These are phyloP conservation scores for Colletotrichum australisinense DNA, from an alignment of 2,329 filamentous ascomycete species.

Conservation along the genomic window DNA sequence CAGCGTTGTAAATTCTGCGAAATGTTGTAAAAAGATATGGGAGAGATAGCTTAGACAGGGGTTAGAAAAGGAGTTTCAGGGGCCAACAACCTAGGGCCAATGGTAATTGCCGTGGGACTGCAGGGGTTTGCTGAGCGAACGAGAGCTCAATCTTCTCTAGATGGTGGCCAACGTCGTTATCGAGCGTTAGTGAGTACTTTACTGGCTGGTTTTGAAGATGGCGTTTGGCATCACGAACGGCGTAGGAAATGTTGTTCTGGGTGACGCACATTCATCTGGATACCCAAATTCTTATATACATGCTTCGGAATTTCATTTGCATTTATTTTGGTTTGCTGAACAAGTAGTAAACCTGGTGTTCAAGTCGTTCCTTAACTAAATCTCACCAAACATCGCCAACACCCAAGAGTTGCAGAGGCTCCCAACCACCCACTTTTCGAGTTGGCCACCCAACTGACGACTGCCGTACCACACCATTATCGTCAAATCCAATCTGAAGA, in stretches of 20 bases:
- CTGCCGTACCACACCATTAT: constrained; percentile 25
- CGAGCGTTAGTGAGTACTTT: constrained; percentile 39
- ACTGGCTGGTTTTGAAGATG: background rate
- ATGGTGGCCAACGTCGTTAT: constrained; percentile 39
- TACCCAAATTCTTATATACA: constrained; percentile 26
- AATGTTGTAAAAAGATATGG: constrained; percentile 17
- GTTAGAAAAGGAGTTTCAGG: constrained; percentile 33
- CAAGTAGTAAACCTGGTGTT: background rate
- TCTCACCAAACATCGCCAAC: constrained; percentile 35
- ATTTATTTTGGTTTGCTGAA: background rate
- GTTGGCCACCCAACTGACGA: constrained; percentile 33
- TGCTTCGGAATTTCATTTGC: background rate
- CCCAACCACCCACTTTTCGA: constrained; percentile 38
- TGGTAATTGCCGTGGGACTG: constrained; percentile 27
- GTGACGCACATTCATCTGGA: constrained; percentile 4
- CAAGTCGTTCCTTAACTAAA: constrained; percentile 38
- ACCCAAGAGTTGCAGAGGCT: constrained; percentile 26
- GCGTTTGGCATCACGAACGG: background rate
- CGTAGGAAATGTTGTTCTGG: constrained; percentile 12
- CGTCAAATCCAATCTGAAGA: constrained; percentile 20
- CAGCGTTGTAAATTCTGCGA: constrained; percentile 17
- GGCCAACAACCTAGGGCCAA: constrained; percentile 22
- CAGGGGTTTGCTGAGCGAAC: constrained; percentile 33
- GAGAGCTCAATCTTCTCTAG: constrained; percentile 29
- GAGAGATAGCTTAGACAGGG: constrained; percentile 28